Conservation (phyloP, 441 rosid species). For the Arabidopsis hybrid region DNA sequence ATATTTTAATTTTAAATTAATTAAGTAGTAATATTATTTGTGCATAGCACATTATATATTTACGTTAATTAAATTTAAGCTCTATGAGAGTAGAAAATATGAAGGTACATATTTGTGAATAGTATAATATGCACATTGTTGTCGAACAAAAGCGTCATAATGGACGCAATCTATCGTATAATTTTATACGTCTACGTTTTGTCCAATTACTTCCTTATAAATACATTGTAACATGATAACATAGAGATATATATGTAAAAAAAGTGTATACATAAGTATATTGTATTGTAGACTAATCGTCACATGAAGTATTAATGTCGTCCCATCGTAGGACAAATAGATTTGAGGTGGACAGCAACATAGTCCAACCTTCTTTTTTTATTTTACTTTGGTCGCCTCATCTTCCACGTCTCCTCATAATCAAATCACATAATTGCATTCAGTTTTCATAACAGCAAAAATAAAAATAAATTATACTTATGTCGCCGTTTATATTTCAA, state of each 20-base stretch:
- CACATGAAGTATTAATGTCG: conserved; percentile 45
- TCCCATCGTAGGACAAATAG: conserved; percentile 42
- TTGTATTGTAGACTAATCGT: conserved; percentile 28
- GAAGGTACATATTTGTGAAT: conserved; percentile 1
- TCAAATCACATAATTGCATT: conserved; percentile 32
- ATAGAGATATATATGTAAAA: not conserved
- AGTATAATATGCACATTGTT: not conserved
- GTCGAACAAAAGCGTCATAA: conserved; percentile 11
- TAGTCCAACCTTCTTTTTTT: conserved; percentile 32
- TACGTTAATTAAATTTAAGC: not conserved
- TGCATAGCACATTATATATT: not conserved
- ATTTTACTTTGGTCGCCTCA: conserved; percentile 30
- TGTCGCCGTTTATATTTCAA: conserved; percentile 9
- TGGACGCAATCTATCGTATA: conserved; percentile 26
- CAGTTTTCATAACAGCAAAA: conserved; percentile 8
- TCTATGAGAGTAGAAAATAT: not conserved
- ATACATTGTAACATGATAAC: not conserved
- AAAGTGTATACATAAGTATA: not conserved
- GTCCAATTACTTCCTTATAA: conserved; percentile 17
- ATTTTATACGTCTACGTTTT: conserved; percentile 9
- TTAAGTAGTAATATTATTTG: not conserved
- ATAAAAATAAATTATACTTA: not conserved
- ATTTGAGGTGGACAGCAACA: conserved; percentile 43
- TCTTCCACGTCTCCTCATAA: conserved; percentile 44
- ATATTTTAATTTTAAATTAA: no score